Percentiles rank a stretch among this genome's conserved stretches.
Conservation (phyloP, 78 protist species). For the Tieghemostelium lacteum region DNA sequence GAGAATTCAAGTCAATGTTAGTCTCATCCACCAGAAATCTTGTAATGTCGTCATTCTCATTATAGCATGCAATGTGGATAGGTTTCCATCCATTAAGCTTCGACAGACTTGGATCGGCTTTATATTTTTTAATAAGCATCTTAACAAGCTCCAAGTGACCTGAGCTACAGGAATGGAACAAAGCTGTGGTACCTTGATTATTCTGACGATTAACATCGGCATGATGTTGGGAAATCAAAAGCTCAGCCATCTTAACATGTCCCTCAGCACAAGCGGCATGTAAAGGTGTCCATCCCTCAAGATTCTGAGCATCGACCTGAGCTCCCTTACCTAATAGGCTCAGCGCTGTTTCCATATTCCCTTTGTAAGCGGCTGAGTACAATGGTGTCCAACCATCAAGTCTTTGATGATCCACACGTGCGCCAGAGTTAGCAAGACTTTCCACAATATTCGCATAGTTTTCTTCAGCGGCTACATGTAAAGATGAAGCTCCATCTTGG, state of each 20-base stretch:
- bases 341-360: slow-evolving; percentile 57
- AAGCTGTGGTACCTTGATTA: slow-evolving; percentile 61
- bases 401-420: slow-evolving; percentile 45
- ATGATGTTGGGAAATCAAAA: neutral
- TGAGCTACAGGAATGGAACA: slow-evolving; percentile 38
- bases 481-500: slow-evolving; percentile 68
- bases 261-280: slow-evolving; percentile 77
- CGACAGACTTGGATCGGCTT: slow-evolving; percentile 41
- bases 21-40: slow-evolving; percentile 20
- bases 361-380: slow-evolving; percentile 57
- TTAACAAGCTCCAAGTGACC: slow-evolving; percentile 42
- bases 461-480: slow-evolving; percentile 71
- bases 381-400: slow-evolving; percentile 79
- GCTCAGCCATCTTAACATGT: slow-evolving; percentile 40
- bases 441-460: slow-evolving; percentile 57
- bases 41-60: slow-evolving; percentile 55
- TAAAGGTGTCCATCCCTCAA: slow-evolving; percentile 79
- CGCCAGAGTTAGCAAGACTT: slow-evolving; percentile 57
- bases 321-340: slow-evolving; percentile 35
- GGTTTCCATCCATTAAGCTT: slow-evolving; percentile 68
- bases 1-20: slow-evolving; percentile 22
- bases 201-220: slow-evolving; percentile 51
- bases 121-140: neutral
- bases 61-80: slow-evolving; percentile 72
- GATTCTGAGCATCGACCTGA: slow-evolving; percentile 23